A percentile compares a stretch with the other conserved stretches of the same genome.
These are phyloP conservation scores for Boletus sp. DNA, from an alignment of 1,284 basidiomycete genomes.

Conservation along the genomic window DNA sequence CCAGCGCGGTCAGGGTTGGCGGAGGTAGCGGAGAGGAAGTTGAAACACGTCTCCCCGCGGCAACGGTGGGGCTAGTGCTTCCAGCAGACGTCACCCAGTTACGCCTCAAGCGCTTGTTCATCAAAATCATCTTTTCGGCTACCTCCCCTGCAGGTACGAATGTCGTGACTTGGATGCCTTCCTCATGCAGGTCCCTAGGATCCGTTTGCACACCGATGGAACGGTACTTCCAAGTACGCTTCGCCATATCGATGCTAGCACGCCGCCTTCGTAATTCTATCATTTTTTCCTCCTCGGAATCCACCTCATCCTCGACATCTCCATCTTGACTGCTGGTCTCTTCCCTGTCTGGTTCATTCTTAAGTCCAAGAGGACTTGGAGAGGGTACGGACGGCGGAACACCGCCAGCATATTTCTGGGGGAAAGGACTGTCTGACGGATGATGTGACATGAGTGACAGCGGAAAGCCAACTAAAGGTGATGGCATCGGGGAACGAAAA, in stretches of 20 bases:
- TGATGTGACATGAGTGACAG: constrained; percentile 64
- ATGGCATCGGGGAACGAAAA: constrained; percentile 29
- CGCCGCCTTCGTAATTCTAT: constrained; percentile 24
- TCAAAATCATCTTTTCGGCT: constrained; percentile 15
- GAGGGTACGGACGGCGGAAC: constrained; percentile 51
- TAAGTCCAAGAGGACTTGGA: constrained; percentile 43
- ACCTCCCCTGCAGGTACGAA: constrained; percentile 16
- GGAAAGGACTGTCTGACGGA: constrained; percentile 80
- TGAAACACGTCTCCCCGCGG: constrained; percentile 27
- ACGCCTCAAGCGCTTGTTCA: constrained; percentile 28
- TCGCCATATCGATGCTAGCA: constrained; percentile 11
- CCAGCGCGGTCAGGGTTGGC: background rate
- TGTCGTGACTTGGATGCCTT: constrained; percentile 24
- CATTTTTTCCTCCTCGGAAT: constrained; percentile 43
- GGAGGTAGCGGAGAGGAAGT: constrained; percentile 6
- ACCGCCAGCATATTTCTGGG: constrained; percentile 68
- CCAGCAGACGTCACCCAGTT: constrained; percentile 36
- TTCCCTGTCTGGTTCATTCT: constrained; percentile 46
- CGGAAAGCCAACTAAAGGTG: constrained; percentile 44
- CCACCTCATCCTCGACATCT: constrained; percentile 79
- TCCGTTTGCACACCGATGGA: constrained; percentile 34
- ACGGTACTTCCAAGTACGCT: constrained; percentile 19
- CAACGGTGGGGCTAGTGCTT: constrained; percentile 24
- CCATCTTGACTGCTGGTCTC: constrained; percentile 75
- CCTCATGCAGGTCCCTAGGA: constrained; percentile 20